Base-by-base conservation (phyloP, 495 filamentous ascomycete genomes). In the Talaromyces adpressus region DNA sequence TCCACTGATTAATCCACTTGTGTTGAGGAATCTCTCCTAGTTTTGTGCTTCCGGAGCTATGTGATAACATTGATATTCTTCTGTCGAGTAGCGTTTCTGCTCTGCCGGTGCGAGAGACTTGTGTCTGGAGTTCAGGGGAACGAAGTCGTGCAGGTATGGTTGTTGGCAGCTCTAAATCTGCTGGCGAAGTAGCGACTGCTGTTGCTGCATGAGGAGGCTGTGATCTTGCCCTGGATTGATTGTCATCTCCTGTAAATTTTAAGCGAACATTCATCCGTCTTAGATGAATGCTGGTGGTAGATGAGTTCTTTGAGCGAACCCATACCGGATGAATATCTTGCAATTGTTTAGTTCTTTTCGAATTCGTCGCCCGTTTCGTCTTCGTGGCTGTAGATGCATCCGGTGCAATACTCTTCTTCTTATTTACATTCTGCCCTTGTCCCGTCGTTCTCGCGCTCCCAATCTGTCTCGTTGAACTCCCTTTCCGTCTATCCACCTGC, bases 11-110 rank as follows among this genome's bases (percentile, higher is more conserved):
- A 3, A 62, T 25, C 61, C 47, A 62, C 23, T 53, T 62, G 47
- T 62, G 29, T n/a, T 30, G 39, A 12, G 61, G 61, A 53, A 62
- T 62, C n/a, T 62, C 61, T 36, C 61, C 61, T 30, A 62, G 8
- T 56, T 62, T 62, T 14, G 61, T 62, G 29, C 61, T 62, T 14
- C 12, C 61, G 18, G 61, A 62, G 9, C 51, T 36, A 36, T 34
- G 51, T 14, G 61, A 62, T 32, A 62, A 5, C 16, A 62, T 54
- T n/a, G 61, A 62, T 36, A 56, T n/a, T 23, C 61, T 20, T 23
- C 30, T 49, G 18, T 61, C 32, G 7, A 49, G 45, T 32, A 61
- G 6, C 0, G 12, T 22, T 29, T 56, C 52, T 16, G 5, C 2
- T 29, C 27, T 18, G 6, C 2, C 16, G 45, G n/a, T 7, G n/a